These are phyloP conservation scores for Lotus japonicus DNA, from an alignment of 306 rosid genomes.

Conservation along the genomic window DNA sequence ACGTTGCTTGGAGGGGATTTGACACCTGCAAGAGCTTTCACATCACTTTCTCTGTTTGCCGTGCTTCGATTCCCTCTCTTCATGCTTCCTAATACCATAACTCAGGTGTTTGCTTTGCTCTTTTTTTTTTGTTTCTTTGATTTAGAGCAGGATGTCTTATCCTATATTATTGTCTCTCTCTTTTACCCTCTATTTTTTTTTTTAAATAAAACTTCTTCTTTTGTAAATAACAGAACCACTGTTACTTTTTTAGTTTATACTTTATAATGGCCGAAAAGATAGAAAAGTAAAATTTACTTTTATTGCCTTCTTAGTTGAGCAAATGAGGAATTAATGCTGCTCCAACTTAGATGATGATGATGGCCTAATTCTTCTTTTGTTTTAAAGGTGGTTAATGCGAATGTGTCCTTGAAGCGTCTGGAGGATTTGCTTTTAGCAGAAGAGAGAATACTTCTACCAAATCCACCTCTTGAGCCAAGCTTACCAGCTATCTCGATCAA, in stretches of 20 bases:
- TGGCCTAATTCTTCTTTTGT: conserved; percentile 22
- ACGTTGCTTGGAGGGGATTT: conserved; percentile 88
- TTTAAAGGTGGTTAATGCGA: conserved; percentile 78
- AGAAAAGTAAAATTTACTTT: background rate
- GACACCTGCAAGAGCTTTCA: conserved; percentile 95
- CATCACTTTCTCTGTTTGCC: conserved; percentile 88
- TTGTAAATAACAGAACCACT: background rate
- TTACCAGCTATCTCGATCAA: conserved; percentile 73
- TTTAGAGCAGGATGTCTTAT: background rate
- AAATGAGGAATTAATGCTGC: background rate
- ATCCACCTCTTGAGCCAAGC: conserved; percentile 76
- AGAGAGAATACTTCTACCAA: conserved; percentile 77
- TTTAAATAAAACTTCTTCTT: background rate
- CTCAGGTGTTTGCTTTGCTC: conserved; percentile 55
- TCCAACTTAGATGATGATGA: background rate
- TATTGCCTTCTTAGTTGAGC: background rate
- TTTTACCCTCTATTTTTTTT: background rate
- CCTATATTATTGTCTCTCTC: background rate
- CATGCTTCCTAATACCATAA: conserved; percentile 95
- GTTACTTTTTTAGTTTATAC: background rate
- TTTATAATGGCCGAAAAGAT: background rate
- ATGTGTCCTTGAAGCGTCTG: conserved; percentile 84
- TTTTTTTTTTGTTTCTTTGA: background rate
- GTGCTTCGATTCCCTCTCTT: conserved; percentile 97
- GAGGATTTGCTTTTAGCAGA: conserved; percentile 84